Conservation (phyloP, 306 rosid genomes). For the Lathyrus sativus region DNA sequence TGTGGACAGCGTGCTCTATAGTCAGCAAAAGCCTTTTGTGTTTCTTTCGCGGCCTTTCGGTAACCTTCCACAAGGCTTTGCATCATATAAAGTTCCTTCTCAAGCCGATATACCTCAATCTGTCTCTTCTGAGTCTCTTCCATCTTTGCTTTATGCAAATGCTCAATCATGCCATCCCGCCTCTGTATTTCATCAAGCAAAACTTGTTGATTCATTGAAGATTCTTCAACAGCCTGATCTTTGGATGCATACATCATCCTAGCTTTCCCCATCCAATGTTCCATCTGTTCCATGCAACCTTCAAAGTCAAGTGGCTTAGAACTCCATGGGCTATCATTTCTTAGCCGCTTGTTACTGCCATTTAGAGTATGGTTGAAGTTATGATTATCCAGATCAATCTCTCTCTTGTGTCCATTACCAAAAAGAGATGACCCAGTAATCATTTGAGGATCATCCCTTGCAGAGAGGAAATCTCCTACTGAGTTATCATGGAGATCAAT, state of each 20-base stretch:
- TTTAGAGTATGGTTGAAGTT: constrained; percentile 51
- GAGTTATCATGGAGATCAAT: constrained; percentile 67
- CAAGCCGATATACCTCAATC: constrained; percentile 63
- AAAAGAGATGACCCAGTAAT: constrained; percentile 57
- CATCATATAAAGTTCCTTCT: constrained; percentile 79
- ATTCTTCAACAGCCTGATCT: constrained; percentile 60
- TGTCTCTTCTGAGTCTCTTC: constrained; percentile 77
- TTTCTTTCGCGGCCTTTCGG: constrained; percentile 75
- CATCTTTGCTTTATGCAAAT: constrained; percentile 58
- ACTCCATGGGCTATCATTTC: constrained; percentile 67
- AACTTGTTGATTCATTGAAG: constrained; percentile 54
- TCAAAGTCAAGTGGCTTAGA: constrained; percentile 59
- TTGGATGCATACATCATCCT: constrained; percentile 60
- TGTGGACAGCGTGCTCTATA: constrained; percentile 62
- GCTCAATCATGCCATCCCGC: constrained; percentile 58
- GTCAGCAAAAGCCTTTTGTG: constrained; percentile 63
- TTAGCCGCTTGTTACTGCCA: constrained; percentile 67
- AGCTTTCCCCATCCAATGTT: constrained; percentile 67
- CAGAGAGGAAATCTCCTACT: constrained; percentile 58
- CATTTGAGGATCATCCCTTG: constrained; percentile 70
- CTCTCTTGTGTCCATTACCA: constrained; percentile 79
- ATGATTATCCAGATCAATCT: constrained; percentile 54
- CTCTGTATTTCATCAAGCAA: constrained; percentile 67
- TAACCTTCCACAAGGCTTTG: constrained; percentile 68
- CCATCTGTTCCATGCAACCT: constrained; percentile 61